phyloP scores from a whole-genome alignment of 2,329 filamentous ascomycete genomes.

The Chaetomium sp. region DNA sequence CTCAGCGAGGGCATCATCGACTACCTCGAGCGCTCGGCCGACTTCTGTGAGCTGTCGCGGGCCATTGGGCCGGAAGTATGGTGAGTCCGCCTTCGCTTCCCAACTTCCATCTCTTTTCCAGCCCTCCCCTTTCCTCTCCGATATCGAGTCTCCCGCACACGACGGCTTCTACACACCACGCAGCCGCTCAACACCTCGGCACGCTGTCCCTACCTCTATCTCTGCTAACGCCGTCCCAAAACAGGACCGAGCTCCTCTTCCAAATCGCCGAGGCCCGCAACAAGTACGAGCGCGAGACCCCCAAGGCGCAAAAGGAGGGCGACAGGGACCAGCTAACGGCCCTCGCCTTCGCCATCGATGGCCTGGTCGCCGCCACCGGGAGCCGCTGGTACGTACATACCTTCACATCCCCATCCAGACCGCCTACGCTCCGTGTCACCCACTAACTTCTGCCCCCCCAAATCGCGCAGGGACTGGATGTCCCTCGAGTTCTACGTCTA shows the following conservation, averaged over 20 bases:
- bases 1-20: constrained; percentile 17
- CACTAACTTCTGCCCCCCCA: neutral
- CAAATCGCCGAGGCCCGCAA: neutral
- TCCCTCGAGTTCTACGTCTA: constrained; percentile 15
- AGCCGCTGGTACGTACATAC: neutral
- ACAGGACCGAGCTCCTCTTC: no score
- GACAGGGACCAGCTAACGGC: constrained; percentile 1
- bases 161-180: no score
- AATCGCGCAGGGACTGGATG: constrained; percentile 8
- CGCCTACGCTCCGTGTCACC: no score
- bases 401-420: no score
- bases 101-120: no score
- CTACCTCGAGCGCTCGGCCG: neutral
- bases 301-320: neutral
- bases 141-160: no score
- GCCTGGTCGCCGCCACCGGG: neutral
- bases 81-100: no score
- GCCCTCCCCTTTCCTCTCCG: no score
- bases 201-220: no score
- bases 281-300: constrained; percentile 10
- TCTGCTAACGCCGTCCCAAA: no score
- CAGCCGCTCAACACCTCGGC: no score
- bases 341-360: constrained; percentile 6
- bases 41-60: neutral
- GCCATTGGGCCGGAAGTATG: neutral